phyloP scores from a whole-genome alignment of 306 rosid genomes.

The Cucumis melo region DNA sequence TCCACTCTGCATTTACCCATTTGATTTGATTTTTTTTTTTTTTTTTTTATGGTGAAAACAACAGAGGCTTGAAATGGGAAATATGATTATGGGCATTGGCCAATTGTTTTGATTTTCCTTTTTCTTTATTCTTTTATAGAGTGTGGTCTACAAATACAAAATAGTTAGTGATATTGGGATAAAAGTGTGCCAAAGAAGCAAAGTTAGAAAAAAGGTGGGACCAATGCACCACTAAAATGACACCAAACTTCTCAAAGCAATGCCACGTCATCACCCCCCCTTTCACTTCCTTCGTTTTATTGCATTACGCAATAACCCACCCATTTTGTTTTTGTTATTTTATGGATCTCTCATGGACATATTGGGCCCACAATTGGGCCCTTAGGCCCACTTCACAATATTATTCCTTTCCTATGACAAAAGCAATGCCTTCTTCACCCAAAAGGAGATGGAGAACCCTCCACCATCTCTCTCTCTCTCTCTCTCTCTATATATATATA shows the following conservation, averaged over 20 bases:
- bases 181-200: background rate
- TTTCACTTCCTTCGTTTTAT: background rate
- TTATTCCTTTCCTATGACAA: constrained; percentile 65
- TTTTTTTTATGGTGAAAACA: background rate
- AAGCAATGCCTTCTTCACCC: constrained; percentile 41
- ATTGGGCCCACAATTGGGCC: constrained; percentile 60
- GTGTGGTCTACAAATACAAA: background rate
- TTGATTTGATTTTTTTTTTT: background rate
- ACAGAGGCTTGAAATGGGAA: background rate
- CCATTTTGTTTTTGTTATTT: background rate
- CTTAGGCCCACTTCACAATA: constrained; percentile 24
- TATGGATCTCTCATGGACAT: constrained; percentile 24
- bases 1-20: background rate
- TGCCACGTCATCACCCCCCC: background rate
- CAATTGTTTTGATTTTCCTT: background rate
- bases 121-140: background rate
- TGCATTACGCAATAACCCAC: constrained; percentile 1
- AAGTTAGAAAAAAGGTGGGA: background rate
- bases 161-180: background rate
- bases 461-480: constrained; percentile 1
- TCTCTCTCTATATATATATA: background rate
- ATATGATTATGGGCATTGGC: background rate
- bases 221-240: constrained; percentile 5
- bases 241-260: constrained; percentile 6
- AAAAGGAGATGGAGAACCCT: constrained; percentile 56